Base-by-base conservation (phyloP, 768 basidiomycete genomes). In the Amylocystis lapponica region DNA sequence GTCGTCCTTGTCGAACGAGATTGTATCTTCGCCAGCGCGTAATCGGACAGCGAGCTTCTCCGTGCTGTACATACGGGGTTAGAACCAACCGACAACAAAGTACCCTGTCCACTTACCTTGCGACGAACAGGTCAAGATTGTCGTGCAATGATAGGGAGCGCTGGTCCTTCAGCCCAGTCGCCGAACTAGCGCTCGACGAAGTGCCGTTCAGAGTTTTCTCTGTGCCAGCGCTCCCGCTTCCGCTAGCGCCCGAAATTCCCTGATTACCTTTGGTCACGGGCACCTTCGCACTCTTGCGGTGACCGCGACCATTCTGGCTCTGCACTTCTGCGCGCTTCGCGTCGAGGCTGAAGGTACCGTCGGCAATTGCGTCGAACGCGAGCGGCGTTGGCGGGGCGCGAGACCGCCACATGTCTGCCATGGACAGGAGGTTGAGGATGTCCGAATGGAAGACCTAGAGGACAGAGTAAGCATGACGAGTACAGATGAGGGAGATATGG, bases 341-440 rank as follows among this genome's bases (percentile, higher is more conserved):
- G 27, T 63, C 68, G 16, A 75, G 62, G 11, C 64, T 57, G 55
- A 90, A 91, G 1, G 74, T 70, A 5, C 72, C 82, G 14, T 79
- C 64, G 53, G 79, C 60, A 51, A 98, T 91, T 3, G 66, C 63
- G n/a, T 86, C 81, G 54, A 83, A 92, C 46, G 87, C 81, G 21
- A 99, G 75, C 1, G 94, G 83, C 0, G 75, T 78, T 1, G 96
- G 96, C 39, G 84, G 85, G n/a, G 82, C 78, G 30, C 95, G 77
- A 5, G 85, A 78, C 25, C 82, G 82, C 96, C 96, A 99, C 93
- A 99, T 97, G 55, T 98, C 96, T 12, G 79, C 66, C 96, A 99
- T 99, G 14, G 76, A 78, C 23, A 99, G 70, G 0, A 99, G 72
- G 43, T 95, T 91, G 39, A 76, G 74, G 52, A 98, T 91, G 55